These are phyloP conservation scores for Geosmithia morbida DNA, from an alignment of 2,329 filamentous ascomycete species.

Conservation along the genomic window DNA sequence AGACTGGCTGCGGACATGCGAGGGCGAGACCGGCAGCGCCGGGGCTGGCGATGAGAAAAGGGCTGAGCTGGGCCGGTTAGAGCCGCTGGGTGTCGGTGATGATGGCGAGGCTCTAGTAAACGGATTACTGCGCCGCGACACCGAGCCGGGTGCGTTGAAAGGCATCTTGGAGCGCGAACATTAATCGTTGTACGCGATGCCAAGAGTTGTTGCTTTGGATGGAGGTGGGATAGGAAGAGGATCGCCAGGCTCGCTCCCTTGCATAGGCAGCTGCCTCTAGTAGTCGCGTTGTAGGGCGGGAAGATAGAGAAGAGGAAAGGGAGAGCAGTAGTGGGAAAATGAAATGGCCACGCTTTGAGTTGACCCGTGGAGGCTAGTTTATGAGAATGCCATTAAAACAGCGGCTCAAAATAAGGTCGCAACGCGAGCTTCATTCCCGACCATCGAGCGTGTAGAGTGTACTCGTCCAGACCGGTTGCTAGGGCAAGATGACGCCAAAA, in stretches of 20 bases:
- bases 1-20: conserved; percentile 58
- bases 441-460: neutral
- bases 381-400: conserved; percentile 10
- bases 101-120: conserved; percentile 58
- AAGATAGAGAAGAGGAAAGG: conserved; percentile 1
- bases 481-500: conserved; percentile 7
- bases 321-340: conserved; percentile 7
- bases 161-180: conserved; percentile 16
- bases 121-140: conserved; percentile 66
- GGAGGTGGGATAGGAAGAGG: neutral
- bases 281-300: neutral
- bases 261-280: neutral
- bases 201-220: neutral
- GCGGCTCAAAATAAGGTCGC: conserved; percentile 1
- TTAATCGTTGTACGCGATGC: conserved; percentile 7
- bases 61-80: conserved; percentile 58
- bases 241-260: neutral
- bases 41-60: conserved; percentile 1
- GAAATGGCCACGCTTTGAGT: conserved; percentile 1
- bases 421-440: neutral
- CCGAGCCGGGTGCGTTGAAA: conserved; percentile 21
- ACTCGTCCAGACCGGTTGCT: conserved; percentile 8
- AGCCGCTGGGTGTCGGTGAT: conserved; percentile 38
- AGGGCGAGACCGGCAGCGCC: conserved; percentile 19
- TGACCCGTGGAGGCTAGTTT: conserved; percentile 7